Evolutionary conservation across 352 stramenopile genomes (phyloP), one percentile per base, ranked within the genome.

Genomic region (Globisporangium parvum): DNA sequence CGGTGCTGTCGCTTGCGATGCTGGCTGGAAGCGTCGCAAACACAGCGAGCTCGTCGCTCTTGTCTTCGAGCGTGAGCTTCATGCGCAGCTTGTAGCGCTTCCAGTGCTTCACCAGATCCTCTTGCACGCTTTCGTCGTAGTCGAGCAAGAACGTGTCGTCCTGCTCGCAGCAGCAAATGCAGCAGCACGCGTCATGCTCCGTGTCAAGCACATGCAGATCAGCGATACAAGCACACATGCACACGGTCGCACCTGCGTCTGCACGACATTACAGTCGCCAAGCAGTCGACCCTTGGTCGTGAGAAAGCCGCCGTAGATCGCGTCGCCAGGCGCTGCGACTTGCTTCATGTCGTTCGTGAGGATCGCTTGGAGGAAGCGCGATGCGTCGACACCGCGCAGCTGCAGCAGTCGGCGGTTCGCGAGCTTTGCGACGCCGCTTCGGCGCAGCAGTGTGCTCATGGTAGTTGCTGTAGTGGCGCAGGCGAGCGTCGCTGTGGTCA

Each of bases 11-110:
- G 8, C 55, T 52, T 4, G 71, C 57, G 24, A 93, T 66, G 0
- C 60, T 35, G 0, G 80, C 71, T 6, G 81, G 73, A 5, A 95
- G 55, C 21, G 80, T 75, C 12, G 70, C 62, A 44, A 80, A 82
- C 35, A 77, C 50, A n/a, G 51, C 50, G 9, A 87, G 65, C 5
- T 61, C 61, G 28, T 88, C 72, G 33, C 66, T 86, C 60, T 74
- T 80, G 61, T 90, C 80, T 54, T 91, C 73, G 31, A 93, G 71
- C 50, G 65, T 77, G 23, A 88, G 51, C 53, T 93, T 93, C 75
- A 92, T 89, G 26, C 85, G 83, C 63, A 95, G 51, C 52, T 93
- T 95, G 73, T 95, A 95, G 50, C 84, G 75, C 67, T 90, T 92
- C 78, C 81, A 91, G 69, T 93, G 83, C 65, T 95, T 93, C 51